Conservation (phyloP, 169 alveolate species). For the Cryptosporidium parvum region DNA sequence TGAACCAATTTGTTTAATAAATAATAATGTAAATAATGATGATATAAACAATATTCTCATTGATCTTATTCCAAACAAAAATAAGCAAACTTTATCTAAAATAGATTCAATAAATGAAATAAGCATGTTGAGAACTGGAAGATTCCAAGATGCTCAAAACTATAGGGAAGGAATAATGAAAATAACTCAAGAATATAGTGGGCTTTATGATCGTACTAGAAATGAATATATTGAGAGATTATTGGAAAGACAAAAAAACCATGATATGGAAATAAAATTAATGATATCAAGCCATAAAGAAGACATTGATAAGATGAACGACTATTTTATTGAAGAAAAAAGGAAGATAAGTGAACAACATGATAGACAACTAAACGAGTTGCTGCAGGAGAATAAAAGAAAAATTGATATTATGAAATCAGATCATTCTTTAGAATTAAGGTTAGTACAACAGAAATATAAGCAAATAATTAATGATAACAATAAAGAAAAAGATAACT, state of each 20-base stretch:
- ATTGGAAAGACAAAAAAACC: conserved; percentile 67
- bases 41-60: neutral
- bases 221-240: conserved; percentile 69
- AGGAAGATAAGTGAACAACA: conserved; percentile 54
- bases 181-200: conserved; percentile 73
- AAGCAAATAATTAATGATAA: conserved; percentile 65
- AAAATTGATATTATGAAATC: conserved; percentile 61
- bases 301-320: conserved; percentile 71
- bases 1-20: neutral
- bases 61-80: conserved; percentile 2
- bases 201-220: conserved; percentile 70
- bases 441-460: conserved; percentile 72
- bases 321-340: conserved; percentile 65
- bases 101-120: conserved; percentile 62
- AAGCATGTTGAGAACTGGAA: conserved; percentile 54
- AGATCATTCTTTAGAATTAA: conserved; percentile 66
- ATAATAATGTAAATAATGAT: neutral
- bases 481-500: conserved; percentile 56
- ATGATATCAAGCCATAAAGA: conserved; percentile 71
- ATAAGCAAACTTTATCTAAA: conserved; percentile 36
- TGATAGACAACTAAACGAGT: conserved; percentile 63
- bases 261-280: conserved; percentile 70
- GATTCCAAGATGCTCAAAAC: conserved; percentile 69
- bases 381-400: conserved; percentile 61
- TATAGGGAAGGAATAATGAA: conserved; percentile 72